Base-by-base conservation (phyloP, 2,329 filamentous ascomycete species). In the Purpureocillium takamizusanense region DNA sequence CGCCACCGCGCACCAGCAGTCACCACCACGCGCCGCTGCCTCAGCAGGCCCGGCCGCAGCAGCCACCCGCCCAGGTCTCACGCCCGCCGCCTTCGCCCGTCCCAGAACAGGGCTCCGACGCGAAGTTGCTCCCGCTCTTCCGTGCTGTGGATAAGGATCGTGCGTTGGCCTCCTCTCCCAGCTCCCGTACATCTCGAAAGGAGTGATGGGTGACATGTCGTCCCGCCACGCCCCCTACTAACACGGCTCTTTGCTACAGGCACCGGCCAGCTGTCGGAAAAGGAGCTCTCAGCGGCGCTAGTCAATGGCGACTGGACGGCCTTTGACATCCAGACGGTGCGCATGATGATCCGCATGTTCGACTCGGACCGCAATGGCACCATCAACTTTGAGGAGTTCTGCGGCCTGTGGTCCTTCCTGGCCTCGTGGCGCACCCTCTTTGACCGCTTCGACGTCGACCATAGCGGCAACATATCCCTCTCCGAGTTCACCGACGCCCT, bases 311-410 rank as follows among this genome's bases (percentile, higher is more conserved):
- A 98, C 70, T 95, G 86, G 78, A 86, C 86, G 2, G 78, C 87
- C 4, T 98, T 98, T 60, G 89, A 98, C 62, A 74, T 81, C 4
- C 85, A 95, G 52, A 98, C 92, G 2, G 89, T 97, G 47, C 83
- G 83, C 55, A 95, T 97, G 86, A 95, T 98, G 89, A 95, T 98
- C 50, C 84, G 89, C 56, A 97, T 98, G 92, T 98, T 98, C 65
- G 90, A 97, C 65, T 86, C 83, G 42, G 86, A 95, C 63, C 83
- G 86, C 51, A 84, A 77, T 45, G 88, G 89, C 37, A 85, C 83
- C 12, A 94, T 98, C 59, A 88, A 84, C 44, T 97, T 95, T 60
- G 82, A 92, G 47, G 92, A 97, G 63, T 98, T 98, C 62, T 94
- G 89, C 57, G 90, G 87, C 14, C 72, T 98, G 16, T 98, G 92